Percentiles rank a stretch among this genome's conserved stretches.
Evolutionary conservation across 2,329 filamentous ascomycete genomes (phyloP).

Genomic region (Hymenoscyphus fraxineus): DNA sequence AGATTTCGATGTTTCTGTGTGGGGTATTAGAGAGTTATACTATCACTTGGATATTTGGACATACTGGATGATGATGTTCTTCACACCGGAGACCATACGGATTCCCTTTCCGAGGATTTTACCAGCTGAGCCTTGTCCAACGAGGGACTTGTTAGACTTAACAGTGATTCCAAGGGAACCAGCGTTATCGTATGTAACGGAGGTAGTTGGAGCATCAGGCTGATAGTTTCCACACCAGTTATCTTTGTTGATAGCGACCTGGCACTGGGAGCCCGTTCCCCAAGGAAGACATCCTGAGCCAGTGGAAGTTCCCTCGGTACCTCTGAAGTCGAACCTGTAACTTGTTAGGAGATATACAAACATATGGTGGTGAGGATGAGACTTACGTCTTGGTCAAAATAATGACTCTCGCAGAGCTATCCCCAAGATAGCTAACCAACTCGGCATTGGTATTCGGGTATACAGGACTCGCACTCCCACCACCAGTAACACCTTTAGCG

Average conservation of each 20-base stretch:
- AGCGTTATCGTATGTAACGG: conserved; percentile 25
- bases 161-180: conserved; percentile 26
- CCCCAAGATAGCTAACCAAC: conserved; percentile 44
- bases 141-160: conserved; percentile 28
- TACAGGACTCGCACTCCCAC: conserved; percentile 50
- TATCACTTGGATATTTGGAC: not conserved
- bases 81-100: conserved; percentile 23
- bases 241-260: conserved; percentile 51
- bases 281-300: conserved; percentile 26
- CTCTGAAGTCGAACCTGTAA: conserved; percentile 45
- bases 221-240: conserved; percentile 37
- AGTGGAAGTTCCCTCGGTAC: conserved; percentile 41
- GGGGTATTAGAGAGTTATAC: not conserved
- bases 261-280: conserved; percentile 38
- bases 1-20: conserved; percentile 47
- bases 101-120: conserved; percentile 31
- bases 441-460: conserved; percentile 52
- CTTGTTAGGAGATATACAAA: not conserved
- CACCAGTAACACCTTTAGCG: conserved; percentile 55
- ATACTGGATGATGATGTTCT: conserved; percentile 23
- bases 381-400: conserved; percentile 46
- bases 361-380: not conserved
- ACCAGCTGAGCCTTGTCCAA: conserved; percentile 28
- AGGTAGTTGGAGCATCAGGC: conserved; percentile 13
- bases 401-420: conserved; percentile 41